Conservation (phyloP, 441 rosid species). For the Geranium incanum region DNA sequence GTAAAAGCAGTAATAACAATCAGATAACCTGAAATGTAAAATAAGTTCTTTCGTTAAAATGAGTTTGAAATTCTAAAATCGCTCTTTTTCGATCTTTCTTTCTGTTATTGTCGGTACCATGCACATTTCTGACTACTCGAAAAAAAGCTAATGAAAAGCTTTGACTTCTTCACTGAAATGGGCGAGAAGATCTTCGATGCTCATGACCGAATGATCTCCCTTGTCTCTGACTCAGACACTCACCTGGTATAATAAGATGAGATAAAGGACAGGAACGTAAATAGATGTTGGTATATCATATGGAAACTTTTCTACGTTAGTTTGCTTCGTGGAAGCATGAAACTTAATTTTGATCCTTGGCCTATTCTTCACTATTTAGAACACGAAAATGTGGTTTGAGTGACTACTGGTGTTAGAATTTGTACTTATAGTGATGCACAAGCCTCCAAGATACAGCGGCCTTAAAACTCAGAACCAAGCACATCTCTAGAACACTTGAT, state of each 20-base stretch:
- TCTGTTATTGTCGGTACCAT: too few species aligned
- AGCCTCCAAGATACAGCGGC: background rate
- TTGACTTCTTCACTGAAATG: slow-evolving; percentile 53
- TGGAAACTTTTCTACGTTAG: background rate
- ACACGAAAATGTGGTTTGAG: background rate
- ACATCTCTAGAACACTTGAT: too few species aligned
- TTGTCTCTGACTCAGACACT: slow-evolving; percentile 77
- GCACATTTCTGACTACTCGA: background rate
- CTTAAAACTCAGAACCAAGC: background rate
- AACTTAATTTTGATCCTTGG: background rate
- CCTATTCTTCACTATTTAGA: too few species aligned
- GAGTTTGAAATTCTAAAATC: too few species aligned
- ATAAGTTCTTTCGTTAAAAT: too few species aligned
- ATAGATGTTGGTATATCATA: background rate
- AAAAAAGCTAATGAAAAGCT: slow-evolving; percentile 43
- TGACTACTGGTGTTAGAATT: background rate
- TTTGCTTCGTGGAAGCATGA: background rate
- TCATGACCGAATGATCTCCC: slow-evolving; percentile 54
- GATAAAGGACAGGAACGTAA: background rate
- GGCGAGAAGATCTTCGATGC: slow-evolving; percentile 49
- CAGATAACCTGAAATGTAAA: too few species aligned
- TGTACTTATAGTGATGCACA: background rate
- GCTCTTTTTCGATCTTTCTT: too few species aligned
- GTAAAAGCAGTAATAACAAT: too few species aligned
- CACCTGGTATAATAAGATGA: slow-evolving; percentile 42